Percentiles rank a stretch among this genome's conserved stretches.
phyloP scores from a whole-genome alignment of 2,329 filamentous ascomycete genomes.

The Colletotrichum sidae region DNA sequence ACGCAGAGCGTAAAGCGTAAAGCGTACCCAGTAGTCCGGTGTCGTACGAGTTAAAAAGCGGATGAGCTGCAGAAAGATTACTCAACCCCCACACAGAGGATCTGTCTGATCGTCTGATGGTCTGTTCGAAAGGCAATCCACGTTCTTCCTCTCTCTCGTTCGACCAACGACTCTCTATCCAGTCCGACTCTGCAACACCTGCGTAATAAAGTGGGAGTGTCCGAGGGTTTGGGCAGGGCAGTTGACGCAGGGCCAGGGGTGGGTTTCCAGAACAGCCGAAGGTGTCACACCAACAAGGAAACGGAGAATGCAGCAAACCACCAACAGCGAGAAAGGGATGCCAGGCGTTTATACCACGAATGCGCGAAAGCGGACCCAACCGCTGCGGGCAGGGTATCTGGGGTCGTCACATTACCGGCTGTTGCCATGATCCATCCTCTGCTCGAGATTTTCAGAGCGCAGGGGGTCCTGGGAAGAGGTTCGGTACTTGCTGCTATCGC shows the following conservation, averaged over 20 bases:
- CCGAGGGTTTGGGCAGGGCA: constrained; percentile 12
- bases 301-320: constrained; percentile 24
- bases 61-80: too few relatives aligned
- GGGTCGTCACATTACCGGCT: constrained; percentile 17
- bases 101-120: too few relatives aligned
- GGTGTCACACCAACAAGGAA: constrained; percentile 28
- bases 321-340: constrained; percentile 27
- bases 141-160: too few relatives aligned
- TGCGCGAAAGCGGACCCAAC: constrained; percentile 29
- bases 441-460: constrained; percentile 24
- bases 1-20: background rate
- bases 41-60: too few relatives aligned
- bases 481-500: background rate
- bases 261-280: constrained; percentile 24
- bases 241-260: constrained; percentile 19
- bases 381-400: constrained; percentile 30
- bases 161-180: too few relatives aligned
- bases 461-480: constrained; percentile 1
- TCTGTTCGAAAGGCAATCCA: too few relatives aligned
- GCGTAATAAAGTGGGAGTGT: constrained; percentile 1
- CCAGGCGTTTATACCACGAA: constrained; percentile 37
- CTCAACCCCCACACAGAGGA: too few relatives aligned
- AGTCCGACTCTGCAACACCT: too few relatives aligned
- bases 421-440: background rate
- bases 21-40: too few relatives aligned